Percentiles rank a stretch among this genome's conserved stretches.
These are phyloP conservation scores for Trichoderma atroviride DNA, from an alignment of 2,329 filamentous ascomycete species.

Conservation along the genomic window DNA sequence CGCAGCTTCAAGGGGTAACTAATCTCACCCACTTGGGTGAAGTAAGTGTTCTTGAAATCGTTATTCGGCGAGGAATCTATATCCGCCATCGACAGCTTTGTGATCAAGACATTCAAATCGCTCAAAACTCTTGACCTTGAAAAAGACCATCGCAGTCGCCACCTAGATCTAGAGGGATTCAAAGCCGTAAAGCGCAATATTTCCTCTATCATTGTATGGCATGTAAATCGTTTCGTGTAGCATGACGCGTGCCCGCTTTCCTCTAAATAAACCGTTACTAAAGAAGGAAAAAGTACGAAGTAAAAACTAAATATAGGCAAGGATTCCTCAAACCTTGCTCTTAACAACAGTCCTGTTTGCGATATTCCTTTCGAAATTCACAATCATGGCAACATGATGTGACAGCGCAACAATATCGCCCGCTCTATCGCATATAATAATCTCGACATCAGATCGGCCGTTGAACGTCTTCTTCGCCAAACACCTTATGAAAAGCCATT, in stretches of 20 bases:
- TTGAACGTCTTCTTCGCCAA: constrained; percentile 68
- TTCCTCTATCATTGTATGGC: not conserved
- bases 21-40: no score
- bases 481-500: constrained; percentile 71
- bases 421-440: constrained; percentile 61
- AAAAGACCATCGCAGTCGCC: no score
- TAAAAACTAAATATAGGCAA: not conserved
- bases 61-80: no score
- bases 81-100: no score
- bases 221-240: not conserved
- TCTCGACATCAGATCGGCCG: constrained; percentile 74
- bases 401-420: constrained; percentile 39
- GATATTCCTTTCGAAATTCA: constrained; percentile 34
- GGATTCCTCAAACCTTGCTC: not conserved
- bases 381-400: constrained; percentile 38
- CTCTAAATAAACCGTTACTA: not conserved
- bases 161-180: no score
- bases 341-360: not conserved
- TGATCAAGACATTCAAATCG: no score
- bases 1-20: no score
- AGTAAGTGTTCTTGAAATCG: no score
- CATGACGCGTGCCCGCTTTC: not conserved
- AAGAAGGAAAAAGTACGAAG: not conserved
- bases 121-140: no score
- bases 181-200: no score